phyloP scores from a whole-genome alignment of 2,329 filamentous ascomycete species.

The Aspergillus costaricaensis region DNA sequence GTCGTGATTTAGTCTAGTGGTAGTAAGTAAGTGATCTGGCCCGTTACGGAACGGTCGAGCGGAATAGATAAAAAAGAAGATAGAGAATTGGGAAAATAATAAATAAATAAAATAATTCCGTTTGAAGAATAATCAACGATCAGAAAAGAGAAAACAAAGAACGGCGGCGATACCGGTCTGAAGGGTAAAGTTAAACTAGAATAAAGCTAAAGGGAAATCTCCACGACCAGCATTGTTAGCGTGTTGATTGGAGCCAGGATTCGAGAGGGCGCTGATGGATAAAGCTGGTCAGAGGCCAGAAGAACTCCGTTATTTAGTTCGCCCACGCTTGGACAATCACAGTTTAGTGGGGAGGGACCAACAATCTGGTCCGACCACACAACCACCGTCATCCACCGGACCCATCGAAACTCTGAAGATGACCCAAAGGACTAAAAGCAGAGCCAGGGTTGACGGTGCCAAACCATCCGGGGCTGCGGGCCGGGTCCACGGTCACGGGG shows the following conservation, averaged over 20 bases:
- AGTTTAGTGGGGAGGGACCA: not conserved
- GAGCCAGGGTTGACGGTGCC: not conserved
- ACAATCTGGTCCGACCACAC: not conserved
- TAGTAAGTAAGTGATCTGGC: too few species aligned
- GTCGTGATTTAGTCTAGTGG: too few species aligned
- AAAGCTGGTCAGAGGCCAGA: not conserved
- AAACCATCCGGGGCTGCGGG: conserved; percentile 15
- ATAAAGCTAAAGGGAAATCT: conserved; percentile 4
- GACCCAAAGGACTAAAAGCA: not conserved
- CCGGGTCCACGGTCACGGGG: conserved; percentile 17
- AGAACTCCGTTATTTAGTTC: not conserved
- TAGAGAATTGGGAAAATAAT: not conserved
- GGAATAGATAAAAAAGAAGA: not conserved
- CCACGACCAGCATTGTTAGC: not conserved
- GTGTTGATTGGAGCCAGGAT: not conserved
- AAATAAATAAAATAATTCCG: not conserved
- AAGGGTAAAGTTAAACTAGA: conserved; percentile 3
- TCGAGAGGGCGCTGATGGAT: not conserved
- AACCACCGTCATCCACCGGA: not conserved
- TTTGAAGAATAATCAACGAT: too few species aligned
- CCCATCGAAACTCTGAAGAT: not conserved
- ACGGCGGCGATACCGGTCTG: not conserved
- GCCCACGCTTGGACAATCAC: not conserved
- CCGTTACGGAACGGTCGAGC: too few species aligned
- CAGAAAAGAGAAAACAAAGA: not conserved